Base-by-base conservation (phyloP, 1,139 yeast genomes). In the Geotrichum phurueaensis region DNA sequence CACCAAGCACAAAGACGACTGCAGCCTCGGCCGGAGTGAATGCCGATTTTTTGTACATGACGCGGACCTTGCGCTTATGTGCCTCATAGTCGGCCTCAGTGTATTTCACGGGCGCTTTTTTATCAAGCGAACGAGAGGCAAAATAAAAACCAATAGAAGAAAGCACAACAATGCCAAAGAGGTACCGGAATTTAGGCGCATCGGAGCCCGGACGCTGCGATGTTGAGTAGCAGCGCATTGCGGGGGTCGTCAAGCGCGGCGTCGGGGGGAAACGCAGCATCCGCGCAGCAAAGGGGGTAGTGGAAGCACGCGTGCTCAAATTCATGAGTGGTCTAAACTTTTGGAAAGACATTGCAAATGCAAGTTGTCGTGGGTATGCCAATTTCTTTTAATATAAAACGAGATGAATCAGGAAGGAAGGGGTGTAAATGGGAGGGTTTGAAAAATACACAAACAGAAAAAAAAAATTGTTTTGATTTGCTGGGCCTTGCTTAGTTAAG, bases 1-100 rank as follows among this genome's bases (percentile, higher is more conserved):
- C 83, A 13, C 78, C 78, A 49, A 94, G 82, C 7, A 94, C 97
- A 73, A 89, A 94, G 33, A 94, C 81, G 7, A 94, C 96, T 39
- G 89, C 83, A 39, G 89, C 83, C 62, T 86, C 83, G 50, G 84
- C 85, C 3, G 80, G 79, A 5, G 81, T 73, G 70, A 87, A 87
- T 0, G 86, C 83, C 13, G 79, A 63, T 57, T 62, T 60, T 55
- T 68, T 66, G 62, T 66, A 66, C 60, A 63, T 59, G 54, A 63
- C 51, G 50, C 61, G 59, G 56, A 67, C 66, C 36, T 60, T 56
- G 58, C 61, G 62, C 63, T 69, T 69, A 48, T 70, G 63, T 56
- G 77, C 72, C 65, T 84, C 86, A 76, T 84, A 86, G 67, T 88
- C 95, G 61, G 79, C 80, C 66, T 84, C 89, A 12, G 84, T 77